Base-by-base conservation (phyloP, 768 basidiomycete genomes). In the Royoungia palumana region DNA sequence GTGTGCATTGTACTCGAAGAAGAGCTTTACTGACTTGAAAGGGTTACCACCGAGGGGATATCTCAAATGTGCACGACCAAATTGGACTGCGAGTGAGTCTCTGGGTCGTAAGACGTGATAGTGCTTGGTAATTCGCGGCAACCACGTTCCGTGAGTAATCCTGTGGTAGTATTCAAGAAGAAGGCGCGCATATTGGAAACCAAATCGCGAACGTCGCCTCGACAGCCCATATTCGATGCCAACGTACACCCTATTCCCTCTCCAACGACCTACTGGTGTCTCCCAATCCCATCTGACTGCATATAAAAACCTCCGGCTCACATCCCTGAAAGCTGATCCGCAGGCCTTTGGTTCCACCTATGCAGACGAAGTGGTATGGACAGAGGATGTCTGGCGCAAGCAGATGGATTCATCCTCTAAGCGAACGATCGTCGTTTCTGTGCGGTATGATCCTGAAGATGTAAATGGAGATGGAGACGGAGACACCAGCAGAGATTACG, bases 221-320 rank as follows among this genome's bases (percentile, higher is more conserved):
- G 2, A 8, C 25, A 27, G 10, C 25, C 7, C 25, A 28, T 12
- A 5, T 11, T 28, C 28, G 3, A 44, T 46, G 53, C 17, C 45
- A 4, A 57, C 47, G 27, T 57, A 59, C 47, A 53, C 19, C 13
- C 6, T 58, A 44, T 56, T 57, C 16, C 40, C 65, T 17, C 35
- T 63, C 30, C 14, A 58, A 20, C 30, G 35, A 10, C 51, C 47
- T 16, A 4, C 28, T 28, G 28, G 28, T 5, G 5, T 43, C 32
- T 50, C 64, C 14, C 24, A 53, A 22, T 46, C 51, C 27, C 67
- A 69, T 21, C 44, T 76, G 27, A 40, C 40, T 7, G 43, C 48
- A 16, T 66, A 51, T 35, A 64, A 54, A 44, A 8, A 27, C 2
- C 49, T 66, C 35, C 48, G 65, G 24, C 52, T 67, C 30, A 22